These are phyloP conservation scores for Sporobolomyces pararoseus DNA, from an alignment of 768 basidiomycete genomes.

Conservation along the genomic window DNA sequence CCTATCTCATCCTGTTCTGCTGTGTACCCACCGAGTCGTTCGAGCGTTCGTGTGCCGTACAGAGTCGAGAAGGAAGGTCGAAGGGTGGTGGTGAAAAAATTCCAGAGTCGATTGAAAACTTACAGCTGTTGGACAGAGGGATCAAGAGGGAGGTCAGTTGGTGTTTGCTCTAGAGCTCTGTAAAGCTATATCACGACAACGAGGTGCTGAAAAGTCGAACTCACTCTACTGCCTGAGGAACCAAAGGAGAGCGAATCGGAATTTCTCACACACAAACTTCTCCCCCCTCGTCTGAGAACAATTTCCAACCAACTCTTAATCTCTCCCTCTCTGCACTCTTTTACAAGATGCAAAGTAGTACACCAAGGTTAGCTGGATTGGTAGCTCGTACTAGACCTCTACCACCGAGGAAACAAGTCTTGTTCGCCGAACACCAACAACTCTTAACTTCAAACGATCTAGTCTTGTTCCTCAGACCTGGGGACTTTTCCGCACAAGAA, in stretches of 20 bases:
- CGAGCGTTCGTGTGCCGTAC: not conserved
- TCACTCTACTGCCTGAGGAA: too few species aligned
- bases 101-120: not conserved
- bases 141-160: not conserved
- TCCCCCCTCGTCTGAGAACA: too few species aligned
- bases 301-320: not conserved
- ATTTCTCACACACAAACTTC: too few species aligned
- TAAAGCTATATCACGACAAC: too few species aligned
- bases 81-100: not conserved
- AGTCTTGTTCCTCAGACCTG: constrained; percentile 72
- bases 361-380: not conserved
- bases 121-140: constrained; percentile 2
- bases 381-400: constrained; percentile 59
- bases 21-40: not conserved
- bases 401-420: constrained; percentile 70
- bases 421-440: constrained; percentile 72
- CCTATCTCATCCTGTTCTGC: not conserved
- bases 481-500: constrained; percentile 66
- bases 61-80: not conserved
- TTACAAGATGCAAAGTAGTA: not conserved
- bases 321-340: not conserved
- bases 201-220: too few species aligned
- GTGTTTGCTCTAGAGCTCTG: not conserved
- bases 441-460: constrained; percentile 64
- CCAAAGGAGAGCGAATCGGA: too few species aligned